These are phyloP conservation scores for Candida endomychidarum DNA, from an alignment of 805 yeast species.

Conservation along the genomic window DNA sequence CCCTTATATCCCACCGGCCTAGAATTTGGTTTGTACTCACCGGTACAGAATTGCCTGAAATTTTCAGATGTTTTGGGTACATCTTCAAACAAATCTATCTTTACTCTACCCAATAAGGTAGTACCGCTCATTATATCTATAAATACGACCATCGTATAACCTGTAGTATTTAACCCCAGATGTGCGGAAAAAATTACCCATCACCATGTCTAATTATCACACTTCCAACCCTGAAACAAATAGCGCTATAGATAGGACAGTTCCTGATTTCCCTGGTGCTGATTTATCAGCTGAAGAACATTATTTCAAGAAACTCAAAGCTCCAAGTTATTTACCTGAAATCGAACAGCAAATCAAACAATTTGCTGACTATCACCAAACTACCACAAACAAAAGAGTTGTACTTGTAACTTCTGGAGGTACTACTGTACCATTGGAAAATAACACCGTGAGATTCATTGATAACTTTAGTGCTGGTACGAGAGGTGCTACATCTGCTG, in stretches of 20 bases:
- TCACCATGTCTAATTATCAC: constrained; percentile 20
- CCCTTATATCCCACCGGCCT: constrained; percentile 87
- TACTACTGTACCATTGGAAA: constrained; percentile 95
- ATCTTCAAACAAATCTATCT: constrained; percentile 54
- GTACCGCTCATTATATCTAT: constrained; percentile 4
- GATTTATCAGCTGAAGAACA: constrained; percentile 65
- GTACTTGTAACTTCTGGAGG: constrained; percentile 95
- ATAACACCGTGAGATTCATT: constrained; percentile 93
- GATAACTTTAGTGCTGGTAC: constrained; percentile 98
- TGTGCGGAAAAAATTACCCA: background rate
- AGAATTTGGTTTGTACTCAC: constrained; percentile 47
- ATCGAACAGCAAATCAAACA: constrained; percentile 55
- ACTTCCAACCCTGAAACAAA: constrained; percentile 71
- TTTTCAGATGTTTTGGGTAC: constrained; percentile 57
- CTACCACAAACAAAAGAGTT: constrained; percentile 47
- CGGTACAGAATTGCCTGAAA: constrained; percentile 80
- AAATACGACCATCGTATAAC: constrained; percentile 8
- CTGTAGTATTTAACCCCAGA: too few species aligned
- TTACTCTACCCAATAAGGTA: constrained; percentile 26
- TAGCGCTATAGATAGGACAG: constrained; percentile 75
- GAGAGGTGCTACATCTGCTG: constrained; percentile 95
- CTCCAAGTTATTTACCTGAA: constrained; percentile 72
- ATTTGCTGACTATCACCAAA: constrained; percentile 59
- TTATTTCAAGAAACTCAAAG: constrained; percentile 69
- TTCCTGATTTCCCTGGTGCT: constrained; percentile 80